Evolutionary conservation across 352 stramenopile genomes (phyloP), one percentile per base, ranked within the genome.

Genomic region (Phytophthora podocarpi): DNA sequence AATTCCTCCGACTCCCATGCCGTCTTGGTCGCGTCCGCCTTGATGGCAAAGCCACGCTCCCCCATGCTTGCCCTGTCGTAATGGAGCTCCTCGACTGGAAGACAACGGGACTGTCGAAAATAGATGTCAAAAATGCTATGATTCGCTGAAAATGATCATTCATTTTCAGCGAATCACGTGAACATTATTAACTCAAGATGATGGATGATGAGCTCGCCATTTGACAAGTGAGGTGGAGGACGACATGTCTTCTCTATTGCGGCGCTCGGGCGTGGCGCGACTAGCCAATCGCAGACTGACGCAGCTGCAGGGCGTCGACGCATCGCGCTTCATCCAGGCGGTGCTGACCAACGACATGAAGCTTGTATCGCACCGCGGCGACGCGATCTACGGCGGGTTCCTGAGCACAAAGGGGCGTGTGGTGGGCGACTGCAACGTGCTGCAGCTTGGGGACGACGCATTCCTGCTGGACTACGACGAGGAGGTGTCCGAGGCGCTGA

Each of bases 1-100:
- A 99, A 99, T 66, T 99, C 97, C 24, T 97, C 96, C 50, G 97
- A 89, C 76, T 97, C 83, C 89, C 87, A 95, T 54, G 70, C 72
- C 31, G 89, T 82, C 86, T 96, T 95, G 72, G 77, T 90, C 59
- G 72, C 68, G 72, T 96, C 85, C 42, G 85, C 76, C 82, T 97
- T 96, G 74, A 96, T 95, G 18, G 64, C 85, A 52, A 96, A 87
- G 16, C 87, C 87, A n/a, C 85, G 85, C 70, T 96, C 87, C 47
- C 75, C 78, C 85, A 95, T 94, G 18, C 13, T 74, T 46, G 4
- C 9, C 26, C 5, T 20, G n/a, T 4, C 18, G 10, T 18, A 23
- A 46, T 26, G 10, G 21, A 35, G 10, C 32, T 57, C 15, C 5
- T 52, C 21, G 42, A 51, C 39, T 60, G 46, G 39, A 58, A 61